phyloP scores from a whole-genome alignment of 2,329 filamentous ascomycete genomes.

The Colletotrichum somersetense region DNA sequence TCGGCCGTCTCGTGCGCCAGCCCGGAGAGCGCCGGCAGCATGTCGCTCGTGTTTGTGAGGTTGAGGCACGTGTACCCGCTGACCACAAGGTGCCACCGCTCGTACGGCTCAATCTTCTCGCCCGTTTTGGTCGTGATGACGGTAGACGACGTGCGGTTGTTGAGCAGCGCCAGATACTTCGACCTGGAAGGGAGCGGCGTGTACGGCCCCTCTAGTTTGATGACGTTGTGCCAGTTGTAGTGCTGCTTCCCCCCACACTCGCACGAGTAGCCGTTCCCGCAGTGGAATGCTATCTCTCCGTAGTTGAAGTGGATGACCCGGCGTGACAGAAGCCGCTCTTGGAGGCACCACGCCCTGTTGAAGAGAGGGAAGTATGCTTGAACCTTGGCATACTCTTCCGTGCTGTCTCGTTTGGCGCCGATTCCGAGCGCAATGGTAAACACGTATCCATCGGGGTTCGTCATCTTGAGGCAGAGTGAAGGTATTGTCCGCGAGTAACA shows the following conservation, averaged over 20 bases:
- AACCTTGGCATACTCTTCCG: background rate
- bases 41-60: constrained; percentile 17
- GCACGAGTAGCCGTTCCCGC: background rate
- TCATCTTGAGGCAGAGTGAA: too few relatives aligned
- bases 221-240: constrained; percentile 18
- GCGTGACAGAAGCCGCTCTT: constrained; percentile 24
- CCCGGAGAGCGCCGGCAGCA: constrained; percentile 28
- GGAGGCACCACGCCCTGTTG: constrained; percentile 21
- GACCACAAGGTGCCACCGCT: constrained; percentile 24
- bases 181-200: constrained; percentile 2
- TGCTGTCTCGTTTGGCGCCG: constrained; percentile 5
- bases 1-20: constrained; percentile 13
- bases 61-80: constrained; percentile 24
- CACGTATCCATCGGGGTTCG: background rate
- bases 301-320: constrained; percentile 27
- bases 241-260: constrained; percentile 21
- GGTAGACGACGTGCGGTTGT: background rate
- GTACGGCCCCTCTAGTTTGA: constrained; percentile 2
- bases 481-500: too few relatives aligned
- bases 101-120: constrained; percentile 17
- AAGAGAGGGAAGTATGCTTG: constrained; percentile 11
- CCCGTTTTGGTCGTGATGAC: background rate
- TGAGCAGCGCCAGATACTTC: background rate
- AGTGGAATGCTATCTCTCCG: constrained; percentile 23
- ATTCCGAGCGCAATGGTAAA: background rate